Base-by-base conservation (phyloP, 1,284 basidiomycete genomes). In the Boletellus dicymbophilus region DNA sequence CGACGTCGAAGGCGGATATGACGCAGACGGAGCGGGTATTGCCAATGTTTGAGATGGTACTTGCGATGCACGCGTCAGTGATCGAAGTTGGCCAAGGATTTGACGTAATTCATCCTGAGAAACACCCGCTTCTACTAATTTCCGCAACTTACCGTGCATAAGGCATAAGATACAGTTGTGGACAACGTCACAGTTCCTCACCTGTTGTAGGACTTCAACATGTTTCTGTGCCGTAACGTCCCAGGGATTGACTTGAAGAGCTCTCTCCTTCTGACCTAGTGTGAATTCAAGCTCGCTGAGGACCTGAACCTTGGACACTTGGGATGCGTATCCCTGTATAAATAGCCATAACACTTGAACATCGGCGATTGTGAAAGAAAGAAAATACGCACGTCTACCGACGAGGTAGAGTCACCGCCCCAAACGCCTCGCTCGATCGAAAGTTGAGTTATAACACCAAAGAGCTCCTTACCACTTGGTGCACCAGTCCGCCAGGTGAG, bases 401-500 rank as follows among this genome's bases (percentile, higher is more conserved):
- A 72, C 10, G 75, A 71, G 28, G 68, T 67, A 26, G 71, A 71
- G 36, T 77, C 76, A 28, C 80, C 76, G 25, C 83, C 83, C 89
- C 88, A 91, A 25, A 91, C 81, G 30, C 84, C 83, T 16, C 85
- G 80, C 66, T 93, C 91, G 53, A 93, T 88, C 10, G 83, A 79
- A 26, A 81, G 70, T 61, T 93, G 91, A 33, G 84, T 76, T 4
- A 81, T 79, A 25, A 82, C 72, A 33, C 91, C 89, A 63, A 95
- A 98, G 3, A 98, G 75, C 63, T 94, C 90, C 51, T 82, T 81
- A n/a, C 88, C 82, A 41, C 78, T 78, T 2, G 88, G 87, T 11
- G 88, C 85, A 30, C 91, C 91, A 28, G 84, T 89, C 27, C 93
- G 80, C 95, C 95, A 98, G 10, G 95, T 94, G 33, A 91, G 72